These are phyloP conservation scores for Geotrichum aggregatum DNA, from an alignment of 1,139 yeast genomes.

Conservation along the genomic window DNA sequence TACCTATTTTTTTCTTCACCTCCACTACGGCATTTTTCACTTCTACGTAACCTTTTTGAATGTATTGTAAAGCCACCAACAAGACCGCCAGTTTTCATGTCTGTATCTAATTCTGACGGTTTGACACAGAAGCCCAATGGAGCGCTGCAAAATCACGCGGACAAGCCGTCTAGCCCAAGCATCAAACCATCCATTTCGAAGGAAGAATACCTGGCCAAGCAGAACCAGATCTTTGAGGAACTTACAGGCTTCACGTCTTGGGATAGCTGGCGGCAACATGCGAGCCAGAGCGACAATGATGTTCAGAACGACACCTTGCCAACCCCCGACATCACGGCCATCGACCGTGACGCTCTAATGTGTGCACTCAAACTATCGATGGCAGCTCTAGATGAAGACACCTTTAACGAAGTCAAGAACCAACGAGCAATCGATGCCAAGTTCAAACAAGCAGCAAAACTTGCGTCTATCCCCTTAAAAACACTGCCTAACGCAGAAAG, in stretches of 20 bases:
- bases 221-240: constrained; percentile 25
- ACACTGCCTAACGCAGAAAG: neutral
- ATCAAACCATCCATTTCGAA: constrained; percentile 22
- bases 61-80: neutral
- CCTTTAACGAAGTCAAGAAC: constrained; percentile 24
- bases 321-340: constrained; percentile 13
- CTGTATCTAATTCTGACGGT: constrained; percentile 11
- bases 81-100: constrained; percentile 8
- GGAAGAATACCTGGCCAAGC: constrained; percentile 26
- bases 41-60: neutral
- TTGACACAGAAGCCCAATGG: constrained; percentile 3
- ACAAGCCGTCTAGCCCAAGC: neutral
- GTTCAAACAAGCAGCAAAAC: neutral
- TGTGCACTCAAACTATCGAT: constrained; percentile 24
- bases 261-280: constrained; percentile 21
- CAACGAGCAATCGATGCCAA: constrained; percentile 18
- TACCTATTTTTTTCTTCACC: too few species aligned
- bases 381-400: constrained; percentile 26
- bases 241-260: constrained; percentile 26
- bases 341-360: constrained; percentile 21
- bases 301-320: neutral
- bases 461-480: neutral
- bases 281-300: neutral
- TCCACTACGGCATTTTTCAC: too few species aligned
- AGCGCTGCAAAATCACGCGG: neutral